These are phyloP conservation scores for Sapria himalayana DNA, from an alignment of 345 rosid species.

Conservation along the genomic window DNA sequence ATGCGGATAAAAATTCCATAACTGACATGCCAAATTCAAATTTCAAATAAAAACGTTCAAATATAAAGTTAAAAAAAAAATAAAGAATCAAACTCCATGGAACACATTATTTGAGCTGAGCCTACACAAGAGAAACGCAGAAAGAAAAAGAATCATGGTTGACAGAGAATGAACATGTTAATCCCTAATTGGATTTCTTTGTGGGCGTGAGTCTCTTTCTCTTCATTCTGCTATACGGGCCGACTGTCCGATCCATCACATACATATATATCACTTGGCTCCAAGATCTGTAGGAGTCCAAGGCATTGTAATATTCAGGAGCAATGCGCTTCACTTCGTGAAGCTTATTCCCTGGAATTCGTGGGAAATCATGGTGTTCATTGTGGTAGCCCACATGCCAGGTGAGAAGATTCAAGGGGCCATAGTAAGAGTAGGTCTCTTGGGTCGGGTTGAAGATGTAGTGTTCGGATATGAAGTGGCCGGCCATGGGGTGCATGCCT, in stretches of 20 bases:
- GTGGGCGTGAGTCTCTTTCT: slow-evolving; percentile 23
- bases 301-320: slow-evolving; percentile 46
- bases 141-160: neutral
- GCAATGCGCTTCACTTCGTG: slow-evolving; percentile 72
- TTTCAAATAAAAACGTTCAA: too few relatives aligned
- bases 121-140: too few relatives aligned
- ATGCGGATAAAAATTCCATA: too few relatives aligned
- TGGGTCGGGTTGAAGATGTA: slow-evolving; percentile 61
- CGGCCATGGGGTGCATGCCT: slow-evolving; percentile 84
- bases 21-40: too few relatives aligned
- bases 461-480: slow-evolving; percentile 81
- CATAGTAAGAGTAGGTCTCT: slow-evolving; percentile 80
- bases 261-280: slow-evolving; percentile 83
- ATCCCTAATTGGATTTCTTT: slow-evolving; percentile 35
- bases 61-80: too few relatives aligned
- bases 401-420: slow-evolving; percentile 55
- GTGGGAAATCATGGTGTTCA: slow-evolving; percentile 85
- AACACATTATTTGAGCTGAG: too few relatives aligned
- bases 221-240: slow-evolving; percentile 79
- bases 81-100: too few relatives aligned
- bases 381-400: slow-evolving; percentile 85
- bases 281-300: slow-evolving; percentile 53
- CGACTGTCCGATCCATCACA: slow-evolving; percentile 39
- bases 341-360: slow-evolving; percentile 66
- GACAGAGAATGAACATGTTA: neutral